Evolutionary conservation across 2,329 filamentous ascomycete species (phyloP), one percentile per base, ranked within the genome.

Genomic region (Incumbomyces delicatus): DNA sequence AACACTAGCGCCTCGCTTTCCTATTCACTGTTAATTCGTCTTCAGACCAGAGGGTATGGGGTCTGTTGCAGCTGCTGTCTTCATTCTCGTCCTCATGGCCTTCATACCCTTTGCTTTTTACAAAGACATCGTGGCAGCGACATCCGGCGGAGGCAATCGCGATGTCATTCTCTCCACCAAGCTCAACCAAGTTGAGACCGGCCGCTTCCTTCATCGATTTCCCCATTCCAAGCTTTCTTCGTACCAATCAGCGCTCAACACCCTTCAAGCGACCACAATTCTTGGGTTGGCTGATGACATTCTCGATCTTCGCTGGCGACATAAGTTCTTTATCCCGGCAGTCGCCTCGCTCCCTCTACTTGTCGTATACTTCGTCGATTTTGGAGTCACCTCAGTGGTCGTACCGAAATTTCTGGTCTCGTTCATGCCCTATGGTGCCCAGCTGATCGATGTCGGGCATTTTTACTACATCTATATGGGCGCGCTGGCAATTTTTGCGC

Each of bases 51-150:
- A 98, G 67, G 90, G 86, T 56, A 95, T 98, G 89, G 92, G 92
- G 27, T 87, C 87, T 48, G 78, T 98, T 20, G 94, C 87, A 62
- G 92, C 90, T 7, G 79, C 92, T 55, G 88, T 96, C 20, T 96
- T 96, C 67, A 75, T 98, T 36, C 75, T 98, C 54, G 77, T 81
- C 41, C 76, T 96, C 55, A 94, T 96, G 56, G 71, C 87, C 52
- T 98, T 98, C 64, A 88, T 96, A 49, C 92, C 92, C 0, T 95
- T 95, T 66, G 86, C 89, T 1, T 96, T 98, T 66, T 96, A 95
- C 73, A 94, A 95, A 68, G 90, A 96, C 63, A 94, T 98, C 55
- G 89, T 95, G 20, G 86, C 87, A 13, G 88, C 89, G 33, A 96
- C 92, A 16, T 94, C 87, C 55, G 92, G 89, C 53, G 89, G 88